phyloP scores from a whole-genome alignment of 345 rosid species.

The Hypericum androsaemum region DNA sequence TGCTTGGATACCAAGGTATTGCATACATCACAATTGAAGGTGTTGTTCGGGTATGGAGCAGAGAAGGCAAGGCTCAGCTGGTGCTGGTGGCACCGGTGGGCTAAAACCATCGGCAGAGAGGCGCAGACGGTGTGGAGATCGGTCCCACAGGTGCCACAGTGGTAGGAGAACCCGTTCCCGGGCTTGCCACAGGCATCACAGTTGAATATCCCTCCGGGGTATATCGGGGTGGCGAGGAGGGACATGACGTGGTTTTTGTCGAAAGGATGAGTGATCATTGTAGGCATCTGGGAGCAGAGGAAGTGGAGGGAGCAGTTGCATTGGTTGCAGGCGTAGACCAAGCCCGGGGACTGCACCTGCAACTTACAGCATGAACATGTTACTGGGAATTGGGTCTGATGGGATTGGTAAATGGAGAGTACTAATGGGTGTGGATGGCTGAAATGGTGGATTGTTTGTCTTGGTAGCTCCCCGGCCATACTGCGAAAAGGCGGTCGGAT shows the following conservation, averaged over 20 bases:
- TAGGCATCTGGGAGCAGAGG: slow-evolving; percentile 45
- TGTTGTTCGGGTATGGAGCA: no score
- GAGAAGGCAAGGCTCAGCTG: no score
- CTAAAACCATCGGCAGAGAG: no score
- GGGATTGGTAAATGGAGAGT: slow-evolving; percentile 21
- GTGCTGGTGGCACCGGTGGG: no score
- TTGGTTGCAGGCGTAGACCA: slow-evolving; percentile 40
- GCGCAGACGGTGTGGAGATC: no score
- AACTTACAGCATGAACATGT: slow-evolving; percentile 36
- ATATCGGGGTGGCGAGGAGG: slow-evolving; percentile 38
- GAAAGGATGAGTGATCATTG: slow-evolving; percentile 42
- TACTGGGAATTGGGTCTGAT: slow-evolving; percentile 8
- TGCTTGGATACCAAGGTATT: no score
- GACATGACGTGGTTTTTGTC: slow-evolving; percentile 40
- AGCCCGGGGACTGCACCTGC: slow-evolving; percentile 12
- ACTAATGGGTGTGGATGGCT: slow-evolving; percentile 53
- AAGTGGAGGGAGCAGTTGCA: slow-evolving; percentile 50
- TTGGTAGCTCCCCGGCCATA: no score
- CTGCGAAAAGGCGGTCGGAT: no score
- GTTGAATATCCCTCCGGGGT: slow-evolving; percentile 34
- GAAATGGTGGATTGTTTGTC: slow-evolving; percentile 26
- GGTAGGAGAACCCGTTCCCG: no score
- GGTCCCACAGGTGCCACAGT: no score
- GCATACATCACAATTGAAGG: no score
- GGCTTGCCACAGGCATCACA: slow-evolving; percentile 46